These are phyloP conservation scores for Metarhizium album DNA, from an alignment of 2,329 filamentous ascomycete species.

Conservation along the genomic window DNA sequence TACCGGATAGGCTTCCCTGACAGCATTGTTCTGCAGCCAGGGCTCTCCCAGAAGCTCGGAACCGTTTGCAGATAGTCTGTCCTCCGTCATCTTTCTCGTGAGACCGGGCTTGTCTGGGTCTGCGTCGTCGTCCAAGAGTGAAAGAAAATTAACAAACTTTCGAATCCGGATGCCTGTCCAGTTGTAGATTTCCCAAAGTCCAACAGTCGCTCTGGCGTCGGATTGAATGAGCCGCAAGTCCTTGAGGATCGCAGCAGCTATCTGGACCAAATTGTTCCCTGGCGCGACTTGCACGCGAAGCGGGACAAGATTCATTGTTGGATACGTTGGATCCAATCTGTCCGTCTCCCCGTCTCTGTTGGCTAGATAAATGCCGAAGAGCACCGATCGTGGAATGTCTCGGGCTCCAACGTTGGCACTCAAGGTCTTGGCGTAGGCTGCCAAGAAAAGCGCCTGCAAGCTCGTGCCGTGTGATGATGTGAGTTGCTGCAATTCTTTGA, in stretches of 20 bases:
- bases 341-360: conserved; percentile 52
- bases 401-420: conserved; percentile 10
- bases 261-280: conserved; percentile 25
- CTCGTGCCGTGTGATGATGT: conserved; percentile 47
- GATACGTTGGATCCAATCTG: conserved; percentile 37
- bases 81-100: neutral
- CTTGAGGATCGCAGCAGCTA: conserved; percentile 53
- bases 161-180: conserved; percentile 67
- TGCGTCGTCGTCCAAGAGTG: conserved; percentile 26
- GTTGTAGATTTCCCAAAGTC: conserved; percentile 57
- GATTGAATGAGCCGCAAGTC: conserved; percentile 53
- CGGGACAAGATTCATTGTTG: conserved; percentile 72
- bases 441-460: conserved; percentile 66
- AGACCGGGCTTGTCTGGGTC: neutral
- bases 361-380: conserved; percentile 75
- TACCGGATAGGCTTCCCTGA: conserved; percentile 19
- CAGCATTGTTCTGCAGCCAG: conserved; percentile 13
- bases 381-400: conserved; percentile 20
- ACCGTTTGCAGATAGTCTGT: neutral
- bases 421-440: conserved; percentile 48
- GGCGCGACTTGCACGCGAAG: conserved; percentile 40
- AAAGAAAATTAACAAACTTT: conserved; percentile 74
- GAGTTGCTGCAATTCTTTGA: conserved; percentile 18
- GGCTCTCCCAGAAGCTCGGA: conserved; percentile 4
- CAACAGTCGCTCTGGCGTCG: conserved; percentile 42